Conservation (phyloP, 805 yeast species). For the Pichia thaimueangensis region DNA sequence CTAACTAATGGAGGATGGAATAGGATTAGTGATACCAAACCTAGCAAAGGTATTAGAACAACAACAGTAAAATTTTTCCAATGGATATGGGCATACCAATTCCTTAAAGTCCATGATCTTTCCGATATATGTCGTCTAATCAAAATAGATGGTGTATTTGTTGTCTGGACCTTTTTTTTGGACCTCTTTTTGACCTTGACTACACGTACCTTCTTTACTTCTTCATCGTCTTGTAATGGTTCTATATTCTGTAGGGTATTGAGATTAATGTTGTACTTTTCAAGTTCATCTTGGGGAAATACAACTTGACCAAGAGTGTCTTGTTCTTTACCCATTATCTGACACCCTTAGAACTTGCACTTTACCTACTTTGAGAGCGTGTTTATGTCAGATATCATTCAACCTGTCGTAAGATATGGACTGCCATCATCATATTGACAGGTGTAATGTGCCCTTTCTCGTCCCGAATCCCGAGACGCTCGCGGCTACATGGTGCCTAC, state of each 20-base stretch:
- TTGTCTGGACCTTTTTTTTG: conserved; percentile 21
- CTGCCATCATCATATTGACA: no score
- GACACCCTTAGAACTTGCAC: no score
- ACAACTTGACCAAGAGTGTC: conserved; percentile 25
- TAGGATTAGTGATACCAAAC: conserved; percentile 10
- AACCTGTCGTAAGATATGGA: no score
- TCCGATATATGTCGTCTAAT: conserved; percentile 52
- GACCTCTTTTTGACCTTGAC: conserved; percentile 28
- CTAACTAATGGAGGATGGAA: conserved; percentile 12
- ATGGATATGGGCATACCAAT: conserved; percentile 68
- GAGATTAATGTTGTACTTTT: conserved; percentile 16
- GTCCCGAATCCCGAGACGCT: no score
- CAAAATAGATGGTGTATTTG: conserved; percentile 12
- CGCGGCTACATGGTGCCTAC: no score
- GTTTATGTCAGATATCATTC: no score
- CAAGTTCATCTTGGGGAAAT: conserved; percentile 27
- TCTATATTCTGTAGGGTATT: not conserved
- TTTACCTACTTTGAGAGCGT: no score
- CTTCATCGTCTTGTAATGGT: not conserved
- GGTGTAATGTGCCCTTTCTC: no score
- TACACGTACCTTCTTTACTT: conserved; percentile 1
- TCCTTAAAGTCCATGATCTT: conserved; percentile 65
- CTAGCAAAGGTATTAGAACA: conserved; percentile 45
- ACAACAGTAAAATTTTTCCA: conserved; percentile 64
- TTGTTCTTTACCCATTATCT: not conserved